Evolutionary conservation across 2,329 filamentous ascomycete species (phyloP), one percentile per base, ranked within the genome.

Genomic region (Colletotrichum sp.): DNA sequence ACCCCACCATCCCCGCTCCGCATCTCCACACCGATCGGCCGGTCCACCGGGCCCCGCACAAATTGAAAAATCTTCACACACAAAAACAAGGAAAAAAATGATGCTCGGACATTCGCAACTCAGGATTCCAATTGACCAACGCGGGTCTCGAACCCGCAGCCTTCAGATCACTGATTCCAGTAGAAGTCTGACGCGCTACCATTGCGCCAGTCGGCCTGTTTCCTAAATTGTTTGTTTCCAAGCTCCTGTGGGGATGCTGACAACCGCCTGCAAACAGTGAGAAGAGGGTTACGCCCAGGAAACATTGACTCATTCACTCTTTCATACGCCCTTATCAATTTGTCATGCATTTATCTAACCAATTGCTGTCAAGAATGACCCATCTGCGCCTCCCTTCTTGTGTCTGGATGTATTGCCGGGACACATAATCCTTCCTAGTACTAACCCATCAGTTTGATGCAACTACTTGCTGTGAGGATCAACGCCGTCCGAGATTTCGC

Each of bases 141-240:
- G 74, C 44, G 70, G 74, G 74, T 59, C 74, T 76, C 74, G 74
- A 76, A 74, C 74, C 74, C 74, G 44, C 74, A 76, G 59, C 74
- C 74, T 69, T 57, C 74, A 76, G 74, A 76, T 76, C 32, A 12
- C 59, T 21, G 59, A 16, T 13, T 52, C 2, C 44, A 52, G 30
- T 76, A 76, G 74, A 76, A 76, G 74, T 76, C 74, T 76, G 74
- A 76, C 49, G 74, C 74, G 70, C 74, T 76, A 76, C 74, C 74
- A 76, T 76, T 76, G 64, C 74, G 74, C 74, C 74, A 76, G 70
- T 59, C 74, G 74, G 74, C 74, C 74, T 30, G 7, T 30, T 32
- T 32, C 7, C 52, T 21, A 15, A 34, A 21, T 55, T 28, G 49
- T 26, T 52, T 52, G 55, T 32, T 63, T 26, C n/a, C 59, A 34